These are phyloP conservation scores for Nepenthes mirabilis DNA, from an alignment of 148 eudicot genomes.

Conservation along the genomic window DNA sequence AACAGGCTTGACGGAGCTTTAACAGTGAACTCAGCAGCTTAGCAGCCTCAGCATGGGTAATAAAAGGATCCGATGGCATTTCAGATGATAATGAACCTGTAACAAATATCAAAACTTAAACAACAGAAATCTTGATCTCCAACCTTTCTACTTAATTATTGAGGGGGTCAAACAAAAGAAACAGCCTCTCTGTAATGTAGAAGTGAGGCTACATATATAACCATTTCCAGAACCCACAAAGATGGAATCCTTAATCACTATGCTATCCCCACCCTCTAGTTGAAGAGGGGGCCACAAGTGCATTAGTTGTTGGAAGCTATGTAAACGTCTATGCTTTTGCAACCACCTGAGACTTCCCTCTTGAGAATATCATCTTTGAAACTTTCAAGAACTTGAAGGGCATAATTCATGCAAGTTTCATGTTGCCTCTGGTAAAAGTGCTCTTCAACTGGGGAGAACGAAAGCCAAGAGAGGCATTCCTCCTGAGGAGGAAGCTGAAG, in stretches of 20 bases:
- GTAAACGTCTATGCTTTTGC: not conserved
- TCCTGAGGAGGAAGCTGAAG: slow-evolving; percentile 92
- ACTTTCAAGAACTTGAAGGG: slow-evolving; percentile 61
- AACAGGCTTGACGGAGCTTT: slow-evolving; percentile 98
- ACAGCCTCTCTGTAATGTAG: too few species aligned
- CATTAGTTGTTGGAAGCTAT: not conserved
- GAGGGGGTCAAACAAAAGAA: too few species aligned
- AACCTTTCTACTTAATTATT: too few species aligned
- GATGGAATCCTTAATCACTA: too few species aligned
- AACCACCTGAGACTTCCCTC: slow-evolving; percentile 44
- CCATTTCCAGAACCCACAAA: too few species aligned
- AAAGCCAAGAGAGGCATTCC: slow-evolving; percentile 78
- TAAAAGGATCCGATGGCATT: slow-evolving; percentile 25
- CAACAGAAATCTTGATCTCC: not conserved
- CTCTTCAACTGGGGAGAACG: slow-evolving; percentile 79
- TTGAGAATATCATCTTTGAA: slow-evolving; percentile 35
- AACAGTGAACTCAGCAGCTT: slow-evolving; percentile 84
- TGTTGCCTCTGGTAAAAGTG: slow-evolving; percentile 92
- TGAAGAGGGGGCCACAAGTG: not conserved
- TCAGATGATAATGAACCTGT: slow-evolving; percentile 42
- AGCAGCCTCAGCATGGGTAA: slow-evolving; percentile 73
- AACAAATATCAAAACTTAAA: slow-evolving; percentile 6
- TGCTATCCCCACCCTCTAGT: not conserved
- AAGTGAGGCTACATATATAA: too few species aligned
- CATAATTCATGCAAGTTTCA: slow-evolving; percentile 72